phyloP scores from a whole-genome alignment of 768 basidiomycete species.

The Suillus cothurnatus region DNA sequence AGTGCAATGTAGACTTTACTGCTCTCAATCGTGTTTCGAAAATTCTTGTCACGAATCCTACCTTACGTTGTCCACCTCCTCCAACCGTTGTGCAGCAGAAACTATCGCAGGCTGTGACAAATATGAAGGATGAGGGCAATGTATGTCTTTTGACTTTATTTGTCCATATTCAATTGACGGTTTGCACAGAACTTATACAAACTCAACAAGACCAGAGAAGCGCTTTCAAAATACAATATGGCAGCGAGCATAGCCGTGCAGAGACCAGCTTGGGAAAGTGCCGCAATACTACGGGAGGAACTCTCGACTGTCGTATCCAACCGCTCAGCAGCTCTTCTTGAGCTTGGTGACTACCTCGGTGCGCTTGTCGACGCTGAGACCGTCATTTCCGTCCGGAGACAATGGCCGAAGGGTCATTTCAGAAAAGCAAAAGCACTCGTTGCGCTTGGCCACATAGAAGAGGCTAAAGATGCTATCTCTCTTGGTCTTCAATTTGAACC shows the following conservation, averaged over 20 bases:
- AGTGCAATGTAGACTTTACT: conserved; percentile 74
- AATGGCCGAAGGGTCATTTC: conserved; percentile 97
- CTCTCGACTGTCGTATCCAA: conserved; percentile 89
- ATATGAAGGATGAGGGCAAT: conserved; percentile 94
- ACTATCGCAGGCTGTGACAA: conserved; percentile 70
- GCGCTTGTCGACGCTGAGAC: conserved; percentile 90
- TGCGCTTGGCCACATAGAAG: conserved; percentile 64
- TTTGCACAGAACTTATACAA: conserved; percentile 74
- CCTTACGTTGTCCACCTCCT: conserved; percentile 78
- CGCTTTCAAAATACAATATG: conserved; percentile 77
- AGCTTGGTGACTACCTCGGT: conserved; percentile 71
- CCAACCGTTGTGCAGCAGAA: conserved; percentile 75
- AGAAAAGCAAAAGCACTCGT: conserved; percentile 88
- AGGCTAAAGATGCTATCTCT: conserved; percentile 80
- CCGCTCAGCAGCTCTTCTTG: conserved; percentile 84
- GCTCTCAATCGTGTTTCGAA: conserved; percentile 77
- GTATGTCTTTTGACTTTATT: conserved; percentile 40
- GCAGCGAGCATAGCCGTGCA: conserved; percentile 77
- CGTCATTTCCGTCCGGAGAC: conserved; percentile 79
- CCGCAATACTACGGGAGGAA: conserved; percentile 83
- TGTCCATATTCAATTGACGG: conserved; percentile 22
- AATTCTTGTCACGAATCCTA: conserved; percentile 67
- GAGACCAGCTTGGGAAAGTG: conserved; percentile 89
- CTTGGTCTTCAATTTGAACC: conserved; percentile 88
- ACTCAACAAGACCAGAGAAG: conserved; percentile 61